Percentiles rank a stretch among this genome's conserved stretches.
phyloP scores from a whole-genome alignment of 2,329 filamentous ascomycete species.

The Colletotrichum sidae region DNA sequence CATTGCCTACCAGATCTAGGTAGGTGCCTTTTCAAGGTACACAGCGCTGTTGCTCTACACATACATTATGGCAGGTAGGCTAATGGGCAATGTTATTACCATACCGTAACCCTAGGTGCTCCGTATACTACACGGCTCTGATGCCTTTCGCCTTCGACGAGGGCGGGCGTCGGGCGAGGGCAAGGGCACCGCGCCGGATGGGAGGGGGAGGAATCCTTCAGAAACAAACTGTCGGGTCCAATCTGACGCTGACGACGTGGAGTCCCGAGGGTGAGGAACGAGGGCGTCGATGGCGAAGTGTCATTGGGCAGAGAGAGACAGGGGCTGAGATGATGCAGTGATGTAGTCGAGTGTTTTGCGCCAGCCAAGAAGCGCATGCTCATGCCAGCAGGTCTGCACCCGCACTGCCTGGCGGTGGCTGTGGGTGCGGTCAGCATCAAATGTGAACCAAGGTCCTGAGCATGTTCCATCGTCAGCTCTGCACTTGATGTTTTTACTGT shows the following conservation, averaged over 20 bases:
- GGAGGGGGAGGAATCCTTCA: conserved; percentile 34
- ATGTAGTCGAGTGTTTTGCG: too few species aligned
- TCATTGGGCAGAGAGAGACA: conserved; percentile 21
- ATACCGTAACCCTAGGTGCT: too few species aligned
- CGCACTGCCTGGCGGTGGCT: too few species aligned
- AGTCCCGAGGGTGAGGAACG: conserved; percentile 38
- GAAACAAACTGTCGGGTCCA: conserved; percentile 37
- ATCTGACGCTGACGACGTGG: conserved; percentile 31
- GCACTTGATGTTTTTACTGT: too few species aligned
- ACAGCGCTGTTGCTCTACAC: too few species aligned
- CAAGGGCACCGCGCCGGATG: conserved; percentile 12
- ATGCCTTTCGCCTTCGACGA: too few species aligned
- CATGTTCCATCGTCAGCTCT: background rate
- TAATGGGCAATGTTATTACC: too few species aligned
- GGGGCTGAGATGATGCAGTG: background rate
- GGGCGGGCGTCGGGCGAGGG: conserved; percentile 17
- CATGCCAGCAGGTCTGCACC: too few species aligned
- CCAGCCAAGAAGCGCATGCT: too few species aligned
- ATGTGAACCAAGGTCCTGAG: conserved; percentile 4
- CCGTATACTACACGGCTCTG: too few species aligned
- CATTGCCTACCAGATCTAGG: background rate
- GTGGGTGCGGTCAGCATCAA: background rate
- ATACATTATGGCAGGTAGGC: too few species aligned
- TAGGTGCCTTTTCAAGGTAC: background rate
- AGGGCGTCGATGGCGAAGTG: conserved; percentile 22